phyloP scores from a whole-genome alignment of 805 yeast species.

The Nakazawaea holstii region DNA sequence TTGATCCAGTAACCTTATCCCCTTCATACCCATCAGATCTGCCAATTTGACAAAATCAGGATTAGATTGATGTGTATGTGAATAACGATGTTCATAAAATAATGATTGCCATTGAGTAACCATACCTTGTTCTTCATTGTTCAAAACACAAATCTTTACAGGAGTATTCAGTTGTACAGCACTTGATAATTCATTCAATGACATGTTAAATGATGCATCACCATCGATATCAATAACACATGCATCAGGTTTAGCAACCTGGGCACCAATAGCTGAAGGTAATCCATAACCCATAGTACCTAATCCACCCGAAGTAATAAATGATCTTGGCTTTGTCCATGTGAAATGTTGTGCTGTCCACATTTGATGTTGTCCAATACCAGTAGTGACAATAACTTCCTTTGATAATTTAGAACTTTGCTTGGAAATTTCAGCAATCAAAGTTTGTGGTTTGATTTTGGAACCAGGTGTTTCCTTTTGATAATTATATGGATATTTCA shows the following conservation, averaged over 20 bases:
- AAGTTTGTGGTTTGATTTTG: conserved; percentile 87
- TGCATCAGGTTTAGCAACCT: conserved; percentile 92
- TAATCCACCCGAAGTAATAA: conserved; percentile 97
- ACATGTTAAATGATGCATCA: conserved; percentile 99
- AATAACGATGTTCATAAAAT: conserved; percentile 92
- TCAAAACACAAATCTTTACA: conserved; percentile 80
- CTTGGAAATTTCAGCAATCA: conserved; percentile 70
- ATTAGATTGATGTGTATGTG: conserved; percentile 96
- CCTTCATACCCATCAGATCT: conserved; percentile 89
- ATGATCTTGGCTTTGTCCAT: conserved; percentile 88
- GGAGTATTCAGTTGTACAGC: conserved; percentile 95
- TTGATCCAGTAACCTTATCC: conserved; percentile 66
- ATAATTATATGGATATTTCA: conserved; percentile 79
- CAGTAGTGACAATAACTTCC: conserved; percentile 88
- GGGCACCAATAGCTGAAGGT: conserved; percentile 98
- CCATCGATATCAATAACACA: conserved; percentile 96
- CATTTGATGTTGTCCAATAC: conserved; percentile 99
- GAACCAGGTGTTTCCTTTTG: conserved; percentile 76
- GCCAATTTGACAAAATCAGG: conserved; percentile 93
- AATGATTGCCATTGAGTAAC: conserved; percentile 99
- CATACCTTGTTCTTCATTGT: conserved; percentile 99
- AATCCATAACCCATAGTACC: conserved; percentile 99
- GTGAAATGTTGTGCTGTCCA: conserved; percentile 99
- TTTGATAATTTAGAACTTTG: conserved; percentile 59
- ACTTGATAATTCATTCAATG: conserved; percentile 84